These are phyloP conservation scores for Rhizophora mangle DNA, from an alignment of 345 rosid genomes.

Conservation along the genomic window DNA sequence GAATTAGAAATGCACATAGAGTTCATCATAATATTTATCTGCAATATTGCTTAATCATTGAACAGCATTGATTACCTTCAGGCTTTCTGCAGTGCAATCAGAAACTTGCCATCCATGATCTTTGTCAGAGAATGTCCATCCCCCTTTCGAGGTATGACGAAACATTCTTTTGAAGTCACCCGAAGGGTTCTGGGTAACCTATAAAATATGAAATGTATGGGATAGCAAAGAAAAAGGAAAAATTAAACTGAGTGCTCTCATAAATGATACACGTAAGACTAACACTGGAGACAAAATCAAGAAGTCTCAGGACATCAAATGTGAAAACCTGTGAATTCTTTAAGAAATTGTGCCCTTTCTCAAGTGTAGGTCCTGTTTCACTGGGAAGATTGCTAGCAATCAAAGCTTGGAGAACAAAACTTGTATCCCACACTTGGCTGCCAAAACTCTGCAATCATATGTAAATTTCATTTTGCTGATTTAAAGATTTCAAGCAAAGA, in stretches of 20 bases:
- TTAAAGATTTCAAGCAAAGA: background rate
- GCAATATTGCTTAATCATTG: background rate
- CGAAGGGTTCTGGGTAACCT: conserved; percentile 12
- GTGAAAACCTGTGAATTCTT: conserved; percentile 20
- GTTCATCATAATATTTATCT: background rate
- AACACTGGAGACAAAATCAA: background rate
- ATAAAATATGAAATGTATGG: background rate
- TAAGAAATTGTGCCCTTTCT: conserved; percentile 17
- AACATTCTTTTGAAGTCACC: conserved; percentile 19
- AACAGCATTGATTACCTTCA: conserved; percentile 12
- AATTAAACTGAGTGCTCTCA: background rate
- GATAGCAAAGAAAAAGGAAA: too few relatives aligned
- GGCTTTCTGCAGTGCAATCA: conserved; percentile 26
- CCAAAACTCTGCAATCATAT: conserved; percentile 13
- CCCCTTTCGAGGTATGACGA: conserved; percentile 17
- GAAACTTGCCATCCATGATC: conserved; percentile 29
- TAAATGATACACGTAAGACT: background rate
- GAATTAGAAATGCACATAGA: background rate
- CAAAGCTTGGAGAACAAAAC: conserved; percentile 20
- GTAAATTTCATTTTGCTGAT: too few relatives aligned
- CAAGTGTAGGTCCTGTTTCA: conserved; percentile 11
- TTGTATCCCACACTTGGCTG: conserved; percentile 22
- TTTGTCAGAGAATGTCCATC: conserved; percentile 23
- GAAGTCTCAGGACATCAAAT: background rate
- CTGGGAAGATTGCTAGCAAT: conserved; percentile 5